Base-by-base conservation (phyloP, 805 yeast genomes). In the Ogataea degrootiae region DNA sequence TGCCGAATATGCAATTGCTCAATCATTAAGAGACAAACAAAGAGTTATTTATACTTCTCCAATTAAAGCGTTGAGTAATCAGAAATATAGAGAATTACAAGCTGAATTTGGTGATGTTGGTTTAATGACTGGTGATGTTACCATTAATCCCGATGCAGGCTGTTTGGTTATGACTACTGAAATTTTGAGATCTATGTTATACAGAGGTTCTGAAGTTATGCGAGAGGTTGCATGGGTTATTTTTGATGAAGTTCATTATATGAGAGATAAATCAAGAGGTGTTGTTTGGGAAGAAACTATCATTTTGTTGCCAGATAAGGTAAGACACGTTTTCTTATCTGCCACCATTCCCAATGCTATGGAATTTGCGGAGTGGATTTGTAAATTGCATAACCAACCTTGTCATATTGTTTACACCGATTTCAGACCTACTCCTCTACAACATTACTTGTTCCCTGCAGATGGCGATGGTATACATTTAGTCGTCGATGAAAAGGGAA, bases 271-370 rank as follows among this genome's bases (percentile, higher is more conserved):
- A 48, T 96, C 89, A 59, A 82, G 99, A 66, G 99, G 99, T 61
- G 99, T 94, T 14, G 99, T 94, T 4, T 94, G 99, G 99, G 99
- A 94, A 70, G 99, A 94, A 68, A 97, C 94, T 21, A 94, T 94
- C 51, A 94, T 94, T 57, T 89, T 94, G 96, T 72, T 94, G 34
- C 99, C 99, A 0, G 97, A 91, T 54, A 97, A 94, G 62, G 94
- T 94, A 49, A 92, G 92, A 61, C 86, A 87, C 58, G 89, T 94
- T 52, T 71, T 94, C 37, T 73, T 94, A 37, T 88, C 97, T 12
- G 99, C 99, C 5, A 92, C 99, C 1, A 92, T 92, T 56, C 99
- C 99, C 23, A 92, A 92, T 64, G 97, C 98, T 1, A 86, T 88
- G 91, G 97, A 92, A 65, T 92, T 92, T 72, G 97, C 98, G 11